phyloP scores from a whole-genome alignment of 2,329 filamentous ascomycete species.

The Hypoxylon rubiginosum region DNA sequence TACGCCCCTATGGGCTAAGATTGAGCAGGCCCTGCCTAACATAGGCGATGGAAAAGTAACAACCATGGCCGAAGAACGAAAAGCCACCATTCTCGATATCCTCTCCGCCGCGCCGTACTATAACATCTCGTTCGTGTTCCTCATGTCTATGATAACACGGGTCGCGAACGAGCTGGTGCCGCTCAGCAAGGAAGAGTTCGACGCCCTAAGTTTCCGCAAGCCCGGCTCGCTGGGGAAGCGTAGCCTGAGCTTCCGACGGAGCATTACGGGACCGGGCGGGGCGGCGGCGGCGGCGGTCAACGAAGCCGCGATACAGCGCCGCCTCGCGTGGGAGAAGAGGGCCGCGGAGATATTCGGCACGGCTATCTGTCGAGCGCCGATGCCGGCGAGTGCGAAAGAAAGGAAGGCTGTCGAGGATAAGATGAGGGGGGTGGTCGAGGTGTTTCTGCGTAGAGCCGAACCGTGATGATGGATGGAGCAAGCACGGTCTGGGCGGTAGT shows the following conservation, averaged over 20 bases:
- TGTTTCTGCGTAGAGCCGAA: constrained; percentile 69
- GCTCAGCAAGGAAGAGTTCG: constrained; percentile 55
- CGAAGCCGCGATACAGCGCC: constrained; percentile 65
- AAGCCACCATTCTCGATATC: constrained; percentile 75
- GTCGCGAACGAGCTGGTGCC: constrained; percentile 64
- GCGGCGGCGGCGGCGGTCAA: constrained; percentile 45
- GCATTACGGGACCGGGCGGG: constrained; percentile 40
- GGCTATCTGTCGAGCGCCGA: constrained; percentile 68
- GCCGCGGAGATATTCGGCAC: constrained; percentile 76
- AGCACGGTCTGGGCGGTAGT: background rate
- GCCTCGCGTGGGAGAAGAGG: constrained; percentile 70
- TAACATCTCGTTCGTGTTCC: constrained; percentile 90
- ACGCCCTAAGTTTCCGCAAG: constrained; percentile 50
- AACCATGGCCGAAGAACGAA: constrained; percentile 58
- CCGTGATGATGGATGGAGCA: constrained; percentile 8
- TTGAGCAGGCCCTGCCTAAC: constrained; percentile 70
- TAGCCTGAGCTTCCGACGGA: constrained; percentile 62
- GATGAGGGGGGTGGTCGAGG: constrained; percentile 75
- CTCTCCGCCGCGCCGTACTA: constrained; percentile 80
- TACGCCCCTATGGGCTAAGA: constrained; percentile 74
- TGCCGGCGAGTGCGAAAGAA: constrained; percentile 63
- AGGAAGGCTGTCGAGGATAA: constrained; percentile 72
- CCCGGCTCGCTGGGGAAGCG: constrained; percentile 54
- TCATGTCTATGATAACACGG: constrained; percentile 79
- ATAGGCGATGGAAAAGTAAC: constrained; percentile 45